phyloP scores from a whole-genome alignment of 83 land plant species.

The Thuja plicata region DNA sequence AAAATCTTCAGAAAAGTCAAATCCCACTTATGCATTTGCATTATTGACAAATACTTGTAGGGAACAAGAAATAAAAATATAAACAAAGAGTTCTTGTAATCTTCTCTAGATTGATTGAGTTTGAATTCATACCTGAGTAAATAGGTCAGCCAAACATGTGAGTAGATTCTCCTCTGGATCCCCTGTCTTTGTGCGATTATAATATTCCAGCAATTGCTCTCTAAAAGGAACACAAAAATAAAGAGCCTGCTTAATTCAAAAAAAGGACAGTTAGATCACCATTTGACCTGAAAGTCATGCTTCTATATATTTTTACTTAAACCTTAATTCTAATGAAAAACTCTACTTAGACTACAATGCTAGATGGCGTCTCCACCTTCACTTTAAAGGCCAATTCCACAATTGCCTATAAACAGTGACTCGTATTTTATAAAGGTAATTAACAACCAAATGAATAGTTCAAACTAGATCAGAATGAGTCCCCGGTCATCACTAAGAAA shows the following conservation, averaged over 20 bases:
- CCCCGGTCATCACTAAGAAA: background rate
- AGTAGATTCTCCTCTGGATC: conserved; percentile 74
- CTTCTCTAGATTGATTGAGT: background rate
- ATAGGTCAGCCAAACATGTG: conserved; percentile 87
- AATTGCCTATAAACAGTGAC: background rate
- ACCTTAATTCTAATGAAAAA: background rate
- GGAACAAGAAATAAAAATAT: background rate
- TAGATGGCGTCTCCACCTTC: background rate
- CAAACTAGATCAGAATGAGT: background rate
- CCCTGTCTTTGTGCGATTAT: conserved; percentile 59
- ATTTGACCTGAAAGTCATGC: background rate
- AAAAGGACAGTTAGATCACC: background rate
- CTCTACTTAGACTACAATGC: background rate
- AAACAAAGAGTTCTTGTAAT: background rate
- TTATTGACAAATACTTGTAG: background rate
- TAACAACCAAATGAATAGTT: background rate
- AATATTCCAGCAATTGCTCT: conserved; percentile 80
- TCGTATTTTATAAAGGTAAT: background rate
- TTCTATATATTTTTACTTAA: background rate
- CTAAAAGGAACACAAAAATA: conserved; percentile 97
- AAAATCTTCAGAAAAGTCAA: background rate
- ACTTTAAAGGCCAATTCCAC: background rate
- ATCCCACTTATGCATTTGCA: background rate
- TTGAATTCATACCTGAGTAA: conserved; percentile 56
- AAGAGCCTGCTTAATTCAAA: conserved; percentile 66